Percentiles rank a stretch among this genome's conserved stretches.
phyloP scores from a whole-genome alignment of 2,329 filamentous ascomycete species.

The Septoria petroselini region DNA sequence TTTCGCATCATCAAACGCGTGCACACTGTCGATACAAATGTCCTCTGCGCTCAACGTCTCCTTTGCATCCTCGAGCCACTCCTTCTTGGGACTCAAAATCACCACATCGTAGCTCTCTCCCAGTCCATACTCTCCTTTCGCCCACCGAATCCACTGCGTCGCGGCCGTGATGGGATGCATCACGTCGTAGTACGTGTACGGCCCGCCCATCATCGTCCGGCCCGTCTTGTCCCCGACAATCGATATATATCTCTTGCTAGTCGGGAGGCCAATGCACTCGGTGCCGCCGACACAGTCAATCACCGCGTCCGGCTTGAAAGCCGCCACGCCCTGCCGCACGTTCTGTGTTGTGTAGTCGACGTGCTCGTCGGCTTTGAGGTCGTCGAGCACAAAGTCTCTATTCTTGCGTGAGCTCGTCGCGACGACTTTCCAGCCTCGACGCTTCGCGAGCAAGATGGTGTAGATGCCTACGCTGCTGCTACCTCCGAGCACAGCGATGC shows the following conservation, averaged over 20 bases:
- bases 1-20: constrained; percentile 54
- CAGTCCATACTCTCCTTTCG: constrained; percentile 41
- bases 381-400: constrained; percentile 52
- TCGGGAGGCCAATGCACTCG: constrained; percentile 38
- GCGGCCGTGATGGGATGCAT: constrained; percentile 26
- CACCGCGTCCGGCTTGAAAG: constrained; percentile 52
- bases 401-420: constrained; percentile 59
- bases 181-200: constrained; percentile 34
- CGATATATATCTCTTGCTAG: constrained; percentile 51
- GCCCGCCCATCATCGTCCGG: constrained; percentile 36
- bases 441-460: constrained; percentile 34
- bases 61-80: constrained; percentile 52
- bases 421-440: constrained; percentile 37
- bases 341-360: constrained; percentile 57
- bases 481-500: constrained; percentile 36
- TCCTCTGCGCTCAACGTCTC: constrained; percentile 53
- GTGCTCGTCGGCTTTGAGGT: constrained; percentile 61
- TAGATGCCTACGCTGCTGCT: constrained; percentile 37
- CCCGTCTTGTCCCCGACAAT: constrained; percentile 41
- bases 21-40: constrained; percentile 55
- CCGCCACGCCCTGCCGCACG: constrained; percentile 50
- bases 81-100: constrained; percentile 46
- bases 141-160: constrained; percentile 35
- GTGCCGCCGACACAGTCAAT: constrained; percentile 59
- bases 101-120: constrained; percentile 42